Evolutionary conservation across 1,139 yeast species (phyloP).

Genomic region (Entelexis sorbosivorans): DNA sequence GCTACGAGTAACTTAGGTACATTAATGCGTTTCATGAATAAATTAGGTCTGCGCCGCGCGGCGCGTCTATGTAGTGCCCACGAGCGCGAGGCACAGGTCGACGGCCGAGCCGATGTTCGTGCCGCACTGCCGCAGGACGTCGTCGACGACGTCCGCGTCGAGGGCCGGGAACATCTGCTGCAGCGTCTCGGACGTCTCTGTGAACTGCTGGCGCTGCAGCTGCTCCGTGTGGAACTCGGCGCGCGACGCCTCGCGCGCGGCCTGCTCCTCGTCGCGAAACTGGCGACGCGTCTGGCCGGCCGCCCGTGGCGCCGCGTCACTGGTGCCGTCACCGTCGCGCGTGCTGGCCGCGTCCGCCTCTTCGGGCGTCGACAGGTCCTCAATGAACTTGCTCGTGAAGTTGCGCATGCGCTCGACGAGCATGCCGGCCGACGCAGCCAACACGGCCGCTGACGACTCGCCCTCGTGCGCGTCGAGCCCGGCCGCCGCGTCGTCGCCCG

Average conservation of each 20-base stretch:
- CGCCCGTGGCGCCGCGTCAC: not conserved
- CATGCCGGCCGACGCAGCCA: constrained; percentile 32
- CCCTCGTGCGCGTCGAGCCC: constrained; percentile 6
- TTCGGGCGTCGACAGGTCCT: constrained; percentile 12
- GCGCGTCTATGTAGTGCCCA: constrained; percentile 12
- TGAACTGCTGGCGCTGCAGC: constrained; percentile 26
- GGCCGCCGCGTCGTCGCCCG: not conserved
- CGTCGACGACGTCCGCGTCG: constrained; percentile 57
- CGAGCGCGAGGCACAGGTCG: constrained; percentile 42
- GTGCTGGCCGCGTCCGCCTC: not conserved
- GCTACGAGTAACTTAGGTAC: not conserved
- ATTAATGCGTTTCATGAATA: not conserved
- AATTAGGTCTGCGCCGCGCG: not conserved
- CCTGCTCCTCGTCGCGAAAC: constrained; percentile 29
- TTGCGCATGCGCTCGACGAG: constrained; percentile 23
- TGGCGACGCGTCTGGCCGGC: not conserved
- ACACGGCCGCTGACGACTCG: constrained; percentile 27
- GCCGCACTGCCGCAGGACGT: constrained; percentile 55
- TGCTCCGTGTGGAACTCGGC: constrained; percentile 33
- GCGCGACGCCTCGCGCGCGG: constrained; percentile 34
- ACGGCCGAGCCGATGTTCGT: constrained; percentile 66
- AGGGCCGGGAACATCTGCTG: constrained; percentile 66
- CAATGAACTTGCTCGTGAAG: constrained; percentile 21
- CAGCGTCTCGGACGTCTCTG: constrained; percentile 39
- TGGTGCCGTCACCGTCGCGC: not conserved